Base-by-base conservation (phyloP, 1,139 yeast species). In the Arxiozyma bovina region DNA sequence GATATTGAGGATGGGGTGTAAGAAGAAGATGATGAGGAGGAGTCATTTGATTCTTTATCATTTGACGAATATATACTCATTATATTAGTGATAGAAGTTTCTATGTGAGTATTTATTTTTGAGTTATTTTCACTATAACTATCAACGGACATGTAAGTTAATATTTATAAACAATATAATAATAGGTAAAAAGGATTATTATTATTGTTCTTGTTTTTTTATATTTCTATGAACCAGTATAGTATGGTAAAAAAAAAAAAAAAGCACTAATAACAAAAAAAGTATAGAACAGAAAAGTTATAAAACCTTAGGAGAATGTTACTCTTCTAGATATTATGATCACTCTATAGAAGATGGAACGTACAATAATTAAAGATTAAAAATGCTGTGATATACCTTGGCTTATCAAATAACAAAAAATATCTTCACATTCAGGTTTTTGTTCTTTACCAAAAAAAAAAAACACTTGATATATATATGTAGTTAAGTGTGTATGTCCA, bases 1-100 rank as follows among this genome's bases (percentile, higher is more conserved):
- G 51, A 55, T 17, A 53, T 34, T 15, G 30, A 21, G 18, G 50
- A 43, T 12, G 53, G 44, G 15, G 52, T 48, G 12, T 50, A 50
- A n/a, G 50, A 42, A n/a, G 53, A 50, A 20, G 47, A 38, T 20
- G 48, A 30, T 34, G 46, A 12, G 22, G 52, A 52, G 40, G 50
- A 42, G 9, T 41, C 27, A 40, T n/a, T 45, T 41, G 43, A 18
- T 25, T 8, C 40, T 17, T 42, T 48, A 22, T 23, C 20, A 44
- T 48, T 47, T n/a, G 46, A 41, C 21, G 48, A 30, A 9, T 40
- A 30, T 9, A 25, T 38, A 40, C 42, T 43, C 18, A 25, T 41
- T 17, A 38, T 41, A 9, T 22, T 34, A 20, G 55, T 22, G 20
- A 48, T 21, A 43, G 47, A 50, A 41, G 49, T 18, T 17, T 38